A percentile compares a stretch with the other conserved stretches of the same genome.
Evolutionary conservation across 2,329 filamentous ascomycete genomes (phyloP).

Genomic region (Emmonsiellopsis sp.): DNA sequence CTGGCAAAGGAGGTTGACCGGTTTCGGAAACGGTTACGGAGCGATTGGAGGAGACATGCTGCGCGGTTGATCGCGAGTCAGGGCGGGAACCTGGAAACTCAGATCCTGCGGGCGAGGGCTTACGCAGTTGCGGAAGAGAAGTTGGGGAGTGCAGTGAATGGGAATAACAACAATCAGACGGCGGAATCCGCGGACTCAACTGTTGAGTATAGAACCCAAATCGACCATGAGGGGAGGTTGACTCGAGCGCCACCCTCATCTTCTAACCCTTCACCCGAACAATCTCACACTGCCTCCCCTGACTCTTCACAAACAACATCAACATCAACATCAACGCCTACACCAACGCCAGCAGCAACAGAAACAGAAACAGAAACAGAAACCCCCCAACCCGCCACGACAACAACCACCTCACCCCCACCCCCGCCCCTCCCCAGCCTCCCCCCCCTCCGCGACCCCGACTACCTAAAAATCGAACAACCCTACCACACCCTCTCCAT

Average conservation of each 20-base stretch:
- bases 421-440: conserved; percentile 29
- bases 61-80: conserved; percentile 66
- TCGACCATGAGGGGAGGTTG: conserved; percentile 20
- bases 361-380: conserved; percentile 1
- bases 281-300: background rate
- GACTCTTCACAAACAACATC: background rate
- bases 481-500: conserved; percentile 71
- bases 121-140: conserved; percentile 59
- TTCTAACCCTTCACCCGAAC: background rate
- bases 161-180: background rate
- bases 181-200: too few species aligned
- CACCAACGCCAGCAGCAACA: background rate
- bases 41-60: conserved; percentile 78
- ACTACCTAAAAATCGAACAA: conserved; percentile 64
- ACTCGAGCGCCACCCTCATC: background rate
- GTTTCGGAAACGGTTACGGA: conserved; percentile 67
- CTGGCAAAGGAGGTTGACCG: conserved; percentile 57
- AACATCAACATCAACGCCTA: too few species aligned
- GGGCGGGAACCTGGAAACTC: conserved; percentile 65
- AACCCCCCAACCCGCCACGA: background rate
- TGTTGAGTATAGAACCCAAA: conserved; percentile 11
- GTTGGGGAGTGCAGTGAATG: background rate
- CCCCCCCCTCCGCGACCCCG: conserved; percentile 65
- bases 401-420: background rate
- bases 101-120: conserved; percentile 60